Evolutionary conservation across 371 early-diverging fungal genomes (phyloP).

Genomic region (Apophysomyces sp.): DNA sequence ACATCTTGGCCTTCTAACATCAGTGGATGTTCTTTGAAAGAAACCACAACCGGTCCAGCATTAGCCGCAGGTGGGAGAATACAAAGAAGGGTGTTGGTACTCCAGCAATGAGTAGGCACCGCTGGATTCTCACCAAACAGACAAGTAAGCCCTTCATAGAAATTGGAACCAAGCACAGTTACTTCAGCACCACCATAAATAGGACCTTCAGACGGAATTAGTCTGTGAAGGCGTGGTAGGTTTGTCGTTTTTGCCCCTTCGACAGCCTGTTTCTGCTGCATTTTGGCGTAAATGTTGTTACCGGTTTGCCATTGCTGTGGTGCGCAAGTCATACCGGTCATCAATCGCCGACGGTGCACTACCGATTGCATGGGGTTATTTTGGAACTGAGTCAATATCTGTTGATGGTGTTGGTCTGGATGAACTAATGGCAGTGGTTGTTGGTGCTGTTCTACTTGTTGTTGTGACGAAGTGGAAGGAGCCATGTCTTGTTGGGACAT

Average conservation of each 20-base stretch:
- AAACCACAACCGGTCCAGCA: slow-evolving; percentile 71
- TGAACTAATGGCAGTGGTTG: slow-evolving; percentile 11
- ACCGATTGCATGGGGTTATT: slow-evolving; percentile 5
- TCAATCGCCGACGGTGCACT: slow-evolving; percentile 7
- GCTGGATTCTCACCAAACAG: slow-evolving; percentile 70
- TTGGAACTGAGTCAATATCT: neutral
- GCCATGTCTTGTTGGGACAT: slow-evolving; percentile 8
- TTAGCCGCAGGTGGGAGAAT: slow-evolving; percentile 67
- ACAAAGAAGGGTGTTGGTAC: slow-evolving; percentile 65
- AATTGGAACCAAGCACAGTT: slow-evolving; percentile 68
- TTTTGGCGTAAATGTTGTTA: slow-evolving; percentile 34
- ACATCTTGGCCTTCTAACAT: slow-evolving; percentile 52
- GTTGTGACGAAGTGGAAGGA: neutral
- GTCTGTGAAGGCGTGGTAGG: slow-evolving; percentile 45
- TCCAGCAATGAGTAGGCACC: slow-evolving; percentile 62
- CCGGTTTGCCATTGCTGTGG: slow-evolving; percentile 25
- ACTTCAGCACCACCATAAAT: slow-evolving; percentile 73
- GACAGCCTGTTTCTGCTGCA: slow-evolving; percentile 28
- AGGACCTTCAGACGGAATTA: slow-evolving; percentile 72
- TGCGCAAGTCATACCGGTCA: neutral
- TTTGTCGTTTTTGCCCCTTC: slow-evolving; percentile 22
- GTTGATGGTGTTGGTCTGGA: neutral
- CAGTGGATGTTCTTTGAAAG: slow-evolving; percentile 54
- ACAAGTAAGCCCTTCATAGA: slow-evolving; percentile 65
- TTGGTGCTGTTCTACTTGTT: slow-evolving; percentile 25